Percentiles rank a stretch among this genome's conserved stretches.
These are phyloP conservation scores for Leccinum rimulosum DNA, from an alignment of 768 basidiomycete genomes.

Conservation along the genomic window DNA sequence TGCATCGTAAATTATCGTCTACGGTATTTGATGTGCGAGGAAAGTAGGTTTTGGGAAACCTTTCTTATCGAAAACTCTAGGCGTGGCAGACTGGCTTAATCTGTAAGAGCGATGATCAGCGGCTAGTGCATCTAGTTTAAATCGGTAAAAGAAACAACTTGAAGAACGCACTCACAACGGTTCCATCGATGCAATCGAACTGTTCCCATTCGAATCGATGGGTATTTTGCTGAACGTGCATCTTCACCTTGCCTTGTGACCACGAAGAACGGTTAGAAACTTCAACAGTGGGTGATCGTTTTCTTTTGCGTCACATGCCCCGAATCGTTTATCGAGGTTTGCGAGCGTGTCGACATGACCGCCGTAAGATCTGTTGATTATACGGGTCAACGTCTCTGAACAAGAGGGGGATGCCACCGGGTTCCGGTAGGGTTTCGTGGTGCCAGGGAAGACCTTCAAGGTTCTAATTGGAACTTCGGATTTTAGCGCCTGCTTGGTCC, in stretches of 20 bases:
- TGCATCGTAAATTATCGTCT: too few species aligned
- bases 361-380: slow-evolving; percentile 3
- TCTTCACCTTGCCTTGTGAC: too few species aligned
- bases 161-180: slow-evolving; percentile 8
- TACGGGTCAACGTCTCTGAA: not conserved
- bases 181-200: slow-evolving; percentile 5
- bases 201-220: too few species aligned
- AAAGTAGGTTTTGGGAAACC: too few species aligned
- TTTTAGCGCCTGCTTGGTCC: not conserved
- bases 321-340: not conserved
- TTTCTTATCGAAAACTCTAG: not conserved
- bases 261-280: not conserved
- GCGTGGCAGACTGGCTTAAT: slow-evolving; percentile 1
- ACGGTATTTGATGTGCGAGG: too few species aligned
- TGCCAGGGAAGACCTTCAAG: not conserved
- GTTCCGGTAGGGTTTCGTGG: not conserved
- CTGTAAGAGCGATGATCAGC: slow-evolving; percentile 11
- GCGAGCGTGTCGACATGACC: not conserved
- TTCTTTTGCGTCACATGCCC: slow-evolving; percentile 1
- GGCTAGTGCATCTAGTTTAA: slow-evolving; percentile 13
- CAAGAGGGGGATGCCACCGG: not conserved
- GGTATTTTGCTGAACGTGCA: too few species aligned
- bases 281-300: slow-evolving; percentile 11
- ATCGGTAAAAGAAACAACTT: slow-evolving; percentile 8
- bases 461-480: not conserved